These are phyloP conservation scores for Alternaria burnsii DNA, from an alignment of 2,329 filamentous ascomycete genomes.

Conservation along the genomic window DNA sequence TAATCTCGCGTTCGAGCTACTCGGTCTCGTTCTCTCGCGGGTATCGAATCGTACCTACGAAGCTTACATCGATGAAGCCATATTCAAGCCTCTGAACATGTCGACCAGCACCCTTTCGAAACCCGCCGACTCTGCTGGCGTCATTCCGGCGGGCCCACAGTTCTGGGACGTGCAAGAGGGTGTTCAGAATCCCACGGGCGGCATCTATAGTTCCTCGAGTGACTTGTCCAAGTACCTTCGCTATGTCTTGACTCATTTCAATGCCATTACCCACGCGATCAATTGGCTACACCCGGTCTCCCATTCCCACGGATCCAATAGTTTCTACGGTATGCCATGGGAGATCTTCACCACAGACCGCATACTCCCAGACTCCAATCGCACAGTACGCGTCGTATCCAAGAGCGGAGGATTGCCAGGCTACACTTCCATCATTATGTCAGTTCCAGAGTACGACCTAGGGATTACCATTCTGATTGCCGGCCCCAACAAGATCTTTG, in stretches of 20 bases:
- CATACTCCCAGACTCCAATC: constrained; percentile 46
- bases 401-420: constrained; percentile 56
- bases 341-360: constrained; percentile 56
- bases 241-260: constrained; percentile 54
- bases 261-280: constrained; percentile 51
- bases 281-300: constrained; percentile 57
- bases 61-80: constrained; percentile 50
- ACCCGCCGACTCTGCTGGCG: constrained; percentile 49
- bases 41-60: constrained; percentile 49
- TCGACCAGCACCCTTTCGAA: constrained; percentile 35
- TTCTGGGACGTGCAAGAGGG: constrained; percentile 56
- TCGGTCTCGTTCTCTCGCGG: constrained; percentile 53
- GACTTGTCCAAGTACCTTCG: constrained; percentile 57
- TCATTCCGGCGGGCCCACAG: constrained; percentile 47
- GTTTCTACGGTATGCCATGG: constrained; percentile 59
- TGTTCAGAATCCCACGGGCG: constrained; percentile 55
- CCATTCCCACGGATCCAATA: constrained; percentile 46
- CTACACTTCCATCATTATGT: constrained; percentile 53
- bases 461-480: constrained; percentile 54
- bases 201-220: constrained; percentile 53
- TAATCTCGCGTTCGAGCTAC: constrained; percentile 53
- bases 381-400: constrained; percentile 56
- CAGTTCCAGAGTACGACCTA: constrained; percentile 56
- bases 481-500: constrained; percentile 21
- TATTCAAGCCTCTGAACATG: constrained; percentile 51